These are phyloP conservation scores for Albophoma yamanashiensis DNA, from an alignment of 2,329 filamentous ascomycete genomes.

Conservation along the genomic window DNA sequence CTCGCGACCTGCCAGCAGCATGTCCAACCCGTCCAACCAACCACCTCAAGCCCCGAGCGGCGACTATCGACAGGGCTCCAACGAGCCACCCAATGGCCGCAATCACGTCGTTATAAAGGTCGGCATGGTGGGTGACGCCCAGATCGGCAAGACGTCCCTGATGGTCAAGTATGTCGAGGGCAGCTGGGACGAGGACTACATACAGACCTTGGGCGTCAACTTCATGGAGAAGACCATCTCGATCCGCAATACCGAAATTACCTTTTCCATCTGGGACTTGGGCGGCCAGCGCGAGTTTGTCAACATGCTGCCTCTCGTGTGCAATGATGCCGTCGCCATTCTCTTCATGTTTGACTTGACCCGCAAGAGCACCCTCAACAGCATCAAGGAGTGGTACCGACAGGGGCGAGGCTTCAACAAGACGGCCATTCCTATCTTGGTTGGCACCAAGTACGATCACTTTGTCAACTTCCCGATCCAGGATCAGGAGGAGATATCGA, in stretches of 20 bases:
- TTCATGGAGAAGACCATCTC: conserved; percentile 99
- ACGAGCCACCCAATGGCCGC: conserved; percentile 34
- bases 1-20: conserved; percentile 44
- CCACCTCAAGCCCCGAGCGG: conserved; percentile 30
- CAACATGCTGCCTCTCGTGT: conserved; percentile 98
- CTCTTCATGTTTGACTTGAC: conserved; percentile 99
- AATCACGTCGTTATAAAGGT: conserved; percentile 95
- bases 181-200: conserved; percentile 99
- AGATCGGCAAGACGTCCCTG: conserved; percentile 96
- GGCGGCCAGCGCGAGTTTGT: conserved; percentile 98
- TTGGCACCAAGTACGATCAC: conserved; percentile 97
- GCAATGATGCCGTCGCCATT: conserved; percentile 96
- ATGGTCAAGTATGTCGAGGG: conserved; percentile 99
- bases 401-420: conserved; percentile 99
- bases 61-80: conserved; percentile 27
- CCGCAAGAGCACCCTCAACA: conserved; percentile 95
- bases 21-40: conserved; percentile 28
- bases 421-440: conserved; percentile 95
- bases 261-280: conserved; percentile 98
- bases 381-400: conserved; percentile 99
- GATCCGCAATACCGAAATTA: conserved; percentile 98
- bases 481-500: conserved; percentile 97
- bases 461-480: conserved; percentile 98
- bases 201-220: conserved; percentile 96
- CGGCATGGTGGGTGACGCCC: conserved; percentile 97